Base-by-base conservation (phyloP, 495 filamentous ascomycete genomes). In the Penicillium arizonense region DNA sequence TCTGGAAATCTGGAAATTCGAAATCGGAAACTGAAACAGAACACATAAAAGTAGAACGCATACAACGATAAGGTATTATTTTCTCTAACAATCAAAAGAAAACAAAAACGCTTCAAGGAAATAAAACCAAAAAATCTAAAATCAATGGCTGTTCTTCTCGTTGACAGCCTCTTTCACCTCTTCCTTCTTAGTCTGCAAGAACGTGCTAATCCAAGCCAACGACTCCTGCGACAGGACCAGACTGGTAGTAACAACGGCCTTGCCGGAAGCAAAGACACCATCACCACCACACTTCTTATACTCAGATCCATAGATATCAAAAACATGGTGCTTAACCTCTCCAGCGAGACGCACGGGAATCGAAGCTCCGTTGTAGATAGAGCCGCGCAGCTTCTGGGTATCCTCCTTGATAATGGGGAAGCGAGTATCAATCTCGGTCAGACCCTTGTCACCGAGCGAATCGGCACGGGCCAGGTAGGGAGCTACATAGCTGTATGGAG, bases 321-420 rank as follows among this genome's bases (percentile, higher is more conserved):
- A 70, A 54, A 96, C 75, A 64, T 97, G 90, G 53, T 85, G 77
- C 73, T 86, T 90, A 58, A 85, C 83, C 55, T 89, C 79, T n/a
- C 71, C 74, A 10, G 80, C 82, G 44, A 90, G 69, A 23, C 78
- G 77, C 40, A 87, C 65, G 12, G 92, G 92, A 61, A 85, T 81
- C 54, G 77, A 79, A 30, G 84, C 81, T n/a, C 80, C 70, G 54
- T 81, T 74, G 59, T 83, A 77, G 61, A 88, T 80, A 11, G 82
- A 84, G 52, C 71, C 77, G 65, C 84, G 81, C 50, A 98, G 79
- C 67, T 89, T 89, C 35, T 83, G 72, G 9, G 90, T 91, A 18
- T 92, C 85, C 70, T 96, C 87, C 77, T 90, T 96, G 59, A 98
- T 83, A 62, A 88, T 80, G 24, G 94, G 94, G 76, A 96, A 90